phyloP scores from a whole-genome alignment of 2,329 filamentous ascomycete species.

The Pseudogymnoascus sp. region DNA sequence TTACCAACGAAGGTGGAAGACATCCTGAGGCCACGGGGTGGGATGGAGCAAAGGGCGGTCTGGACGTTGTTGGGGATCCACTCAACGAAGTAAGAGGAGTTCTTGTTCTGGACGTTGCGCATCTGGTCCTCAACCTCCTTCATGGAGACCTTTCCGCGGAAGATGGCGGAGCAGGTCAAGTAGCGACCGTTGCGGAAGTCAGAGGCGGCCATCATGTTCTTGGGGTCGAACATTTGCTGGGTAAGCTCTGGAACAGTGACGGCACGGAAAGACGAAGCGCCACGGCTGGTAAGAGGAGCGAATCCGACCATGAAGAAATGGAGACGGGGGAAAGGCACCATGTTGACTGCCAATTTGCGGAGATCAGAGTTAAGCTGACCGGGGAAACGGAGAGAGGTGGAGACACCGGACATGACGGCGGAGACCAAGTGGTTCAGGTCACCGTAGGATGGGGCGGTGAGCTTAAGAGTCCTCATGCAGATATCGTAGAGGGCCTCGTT shows the following conservation, averaged over 20 bases:
- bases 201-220: conserved; percentile 99
- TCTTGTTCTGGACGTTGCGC: conserved; percentile 99
- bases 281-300: conserved; percentile 90
- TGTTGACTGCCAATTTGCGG: conserved; percentile 99
- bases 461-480: conserved; percentile 99
- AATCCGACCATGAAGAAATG: conserved; percentile 99
- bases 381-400: conserved; percentile 97
- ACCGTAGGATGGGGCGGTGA: conserved; percentile 95
- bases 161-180: conserved; percentile 98
- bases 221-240: conserved; percentile 99
- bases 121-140: conserved; percentile 99
- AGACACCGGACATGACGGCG: conserved; percentile 98
- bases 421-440: conserved; percentile 99
- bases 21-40: conserved; percentile 97
- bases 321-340: conserved; percentile 99
- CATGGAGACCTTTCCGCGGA: conserved; percentile 99
- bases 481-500: conserved; percentile 99
- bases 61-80: conserved; percentile 99
- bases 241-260: conserved; percentile 96
- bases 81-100: conserved; percentile 98
- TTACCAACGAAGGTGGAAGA: conserved; percentile 98
- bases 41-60: conserved; percentile 97
- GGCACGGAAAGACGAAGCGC: conserved; percentile 90
- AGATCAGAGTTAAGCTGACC: conserved; percentile 99
- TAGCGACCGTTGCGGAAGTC: conserved; percentile 99